Conservation (phyloP, 202 grass and related monocot species). For the Thinopyrum obtusiflorum region DNA sequence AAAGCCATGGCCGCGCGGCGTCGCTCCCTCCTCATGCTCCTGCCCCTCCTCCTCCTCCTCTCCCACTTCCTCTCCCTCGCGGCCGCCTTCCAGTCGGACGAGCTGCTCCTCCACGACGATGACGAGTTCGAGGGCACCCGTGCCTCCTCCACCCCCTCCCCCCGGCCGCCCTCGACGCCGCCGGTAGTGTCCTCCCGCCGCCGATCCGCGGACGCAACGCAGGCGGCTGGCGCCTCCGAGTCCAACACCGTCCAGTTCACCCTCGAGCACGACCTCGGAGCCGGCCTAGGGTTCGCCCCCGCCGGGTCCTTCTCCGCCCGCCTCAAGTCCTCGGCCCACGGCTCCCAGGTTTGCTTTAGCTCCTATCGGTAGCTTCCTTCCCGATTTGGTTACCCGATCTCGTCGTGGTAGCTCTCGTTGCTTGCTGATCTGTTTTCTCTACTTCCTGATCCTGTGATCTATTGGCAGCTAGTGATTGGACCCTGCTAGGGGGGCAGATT, state of each 20-base stretch:
- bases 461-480: neutral
- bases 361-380: neutral
- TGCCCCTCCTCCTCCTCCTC: neutral
- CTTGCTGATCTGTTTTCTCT: neutral
- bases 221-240: constrained; percentile 35
- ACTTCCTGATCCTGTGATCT: neutral
- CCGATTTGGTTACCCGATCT: neutral
- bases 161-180: neutral
- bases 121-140: constrained; percentile 77
- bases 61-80: constrained; percentile 8
- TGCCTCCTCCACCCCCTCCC: constrained; percentile 9
- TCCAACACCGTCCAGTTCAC: constrained; percentile 79
- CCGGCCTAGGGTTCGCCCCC: constrained; percentile 48
- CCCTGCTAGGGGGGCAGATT: neutral
- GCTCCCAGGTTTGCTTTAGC: constrained; percentile 48
- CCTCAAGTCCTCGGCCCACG: constrained; percentile 77
- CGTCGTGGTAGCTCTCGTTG: neutral
- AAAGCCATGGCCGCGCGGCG: constrained; percentile 44
- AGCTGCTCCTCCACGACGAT: constrained; percentile 72
- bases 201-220: constrained; percentile 42
- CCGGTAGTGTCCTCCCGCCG: constrained; percentile 34
- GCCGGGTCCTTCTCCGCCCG: constrained; percentile 88
- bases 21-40: constrained; percentile 17
- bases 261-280: constrained; percentile 76
- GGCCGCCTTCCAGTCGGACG: constrained; percentile 70